Conservation (phyloP, 768 basidiomycete genomes). For the Omphalotus guepiniiformis region DNA sequence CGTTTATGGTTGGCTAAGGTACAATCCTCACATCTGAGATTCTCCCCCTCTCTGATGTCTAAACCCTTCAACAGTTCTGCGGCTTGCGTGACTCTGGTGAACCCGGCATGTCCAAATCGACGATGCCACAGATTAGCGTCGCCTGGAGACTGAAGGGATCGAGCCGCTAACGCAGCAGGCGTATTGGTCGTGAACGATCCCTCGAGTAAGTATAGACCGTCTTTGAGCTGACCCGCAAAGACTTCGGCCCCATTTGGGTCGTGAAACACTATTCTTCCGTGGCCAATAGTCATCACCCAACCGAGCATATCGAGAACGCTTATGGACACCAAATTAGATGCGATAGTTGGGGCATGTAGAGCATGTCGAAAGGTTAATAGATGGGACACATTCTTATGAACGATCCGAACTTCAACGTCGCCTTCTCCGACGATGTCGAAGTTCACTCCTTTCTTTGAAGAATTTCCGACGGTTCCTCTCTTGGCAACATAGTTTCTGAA, state of each 20-base stretch:
- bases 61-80: background rate
- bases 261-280: background rate
- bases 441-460: background rate
- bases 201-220: conserved; percentile 1
- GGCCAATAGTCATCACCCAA: background rate
- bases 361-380: conserved; percentile 10
- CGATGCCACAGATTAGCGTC: conserved; percentile 3
- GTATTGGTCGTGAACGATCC: background rate
- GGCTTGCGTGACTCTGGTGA: background rate
- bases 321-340: conserved; percentile 12
- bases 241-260: background rate
- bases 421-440: conserved; percentile 10
- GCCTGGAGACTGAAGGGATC: background rate
- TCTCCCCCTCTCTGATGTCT: background rate
- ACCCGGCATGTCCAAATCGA: conserved; percentile 4
- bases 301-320: conserved; percentile 5
- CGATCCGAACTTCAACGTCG: background rate
- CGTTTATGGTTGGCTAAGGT: background rate
- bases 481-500: conserved; percentile 6
- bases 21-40: conserved; percentile 1
- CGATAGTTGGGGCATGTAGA: conserved; percentile 11
- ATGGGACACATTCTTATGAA: background rate
- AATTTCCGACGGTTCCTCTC: background rate
- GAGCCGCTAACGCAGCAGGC: background rate
- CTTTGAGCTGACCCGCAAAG: background rate